Evolutionary conservation across 2,329 filamentous ascomycete genomes (phyloP), one percentile per base, ranked within the genome.

Genomic region (Xylaria sp.): DNA sequence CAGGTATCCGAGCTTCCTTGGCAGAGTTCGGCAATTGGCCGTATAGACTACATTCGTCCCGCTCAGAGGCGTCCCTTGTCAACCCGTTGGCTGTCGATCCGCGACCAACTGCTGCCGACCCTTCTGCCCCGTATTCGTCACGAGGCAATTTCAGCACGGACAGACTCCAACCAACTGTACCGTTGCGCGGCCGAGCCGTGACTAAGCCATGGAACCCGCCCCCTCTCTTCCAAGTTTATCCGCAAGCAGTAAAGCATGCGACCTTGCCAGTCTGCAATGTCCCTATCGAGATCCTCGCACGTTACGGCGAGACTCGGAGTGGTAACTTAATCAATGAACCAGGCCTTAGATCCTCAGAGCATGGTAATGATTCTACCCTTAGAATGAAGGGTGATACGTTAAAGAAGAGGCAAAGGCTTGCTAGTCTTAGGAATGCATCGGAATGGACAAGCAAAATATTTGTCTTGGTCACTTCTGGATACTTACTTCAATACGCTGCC

Each of bases 191-290:
- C 41, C 58, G 44, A 34, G 63, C 65, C 8, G 65, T 59, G 41
- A 58, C 58, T 56, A 67, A 51, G 46, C 34, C 81, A 13, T 93
- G 90, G 90, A 87, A 88, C 65, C 87, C 90, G 18, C 92, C 93
- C 7, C 92, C 94, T 1, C 82, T 98, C 13, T 97, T 94, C 79
- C 92, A 97, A 78, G 94, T 93, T 13, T 97, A 94, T 78, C 91
- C 93, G 0, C 94, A 97, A 80, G 90, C 93, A 2, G 87, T 93
- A 73, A 94, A 92, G 76, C 89, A 96, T 78, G 90, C 89, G 12
- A 89, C 87, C 18, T 83, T 97, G 2, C 87, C 90, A 31, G 87
- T 91, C 18, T 91, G 91, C 46, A 88, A 86, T 1, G 81, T 91
- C 12, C 88, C 91, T 1, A 87, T 91, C 1, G 94, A 97, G 69